Evolutionary conservation across 352 stramenopile genomes (phyloP).

Genomic region (Globisporangium spinosum): DNA sequence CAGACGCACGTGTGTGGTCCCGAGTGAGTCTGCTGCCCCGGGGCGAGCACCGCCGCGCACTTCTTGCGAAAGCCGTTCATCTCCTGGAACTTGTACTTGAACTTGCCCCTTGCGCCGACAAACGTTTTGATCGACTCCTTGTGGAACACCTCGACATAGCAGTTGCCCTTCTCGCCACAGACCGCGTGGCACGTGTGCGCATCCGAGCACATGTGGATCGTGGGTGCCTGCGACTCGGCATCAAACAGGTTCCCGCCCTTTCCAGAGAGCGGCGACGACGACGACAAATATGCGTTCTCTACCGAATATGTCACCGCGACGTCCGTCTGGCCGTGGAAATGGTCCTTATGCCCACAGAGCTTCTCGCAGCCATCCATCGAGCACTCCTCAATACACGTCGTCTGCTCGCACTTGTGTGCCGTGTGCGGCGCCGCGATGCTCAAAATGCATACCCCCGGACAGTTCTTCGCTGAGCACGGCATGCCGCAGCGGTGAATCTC

Average conservation of each 20-base stretch:
- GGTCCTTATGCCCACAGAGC: slow-evolving; percentile 40
- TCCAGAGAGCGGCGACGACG: neutral
- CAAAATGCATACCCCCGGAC: slow-evolving; percentile 41
- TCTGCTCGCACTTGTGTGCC: slow-evolving; percentile 59
- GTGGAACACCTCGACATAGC: slow-evolving; percentile 62
- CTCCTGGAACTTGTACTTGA: slow-evolving; percentile 74
- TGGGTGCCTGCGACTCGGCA: slow-evolving; percentile 29
- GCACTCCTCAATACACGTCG: slow-evolving; percentile 54
- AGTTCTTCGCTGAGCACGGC: slow-evolving; percentile 41
- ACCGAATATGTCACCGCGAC: slow-evolving; percentile 41
- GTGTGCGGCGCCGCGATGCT: slow-evolving; percentile 47
- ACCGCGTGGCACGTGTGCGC: slow-evolving; percentile 49
- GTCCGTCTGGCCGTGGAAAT: slow-evolving; percentile 67
- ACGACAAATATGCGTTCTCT: slow-evolving; percentile 26
- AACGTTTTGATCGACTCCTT: slow-evolving; percentile 73
- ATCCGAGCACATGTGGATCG: slow-evolving; percentile 60
- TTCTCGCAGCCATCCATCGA: slow-evolving; percentile 59
- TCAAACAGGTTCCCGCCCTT: slow-evolving; percentile 44
- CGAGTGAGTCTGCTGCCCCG: slow-evolving; percentile 42
- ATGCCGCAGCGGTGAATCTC: slow-evolving; percentile 52
- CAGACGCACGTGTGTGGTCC: slow-evolving; percentile 57
- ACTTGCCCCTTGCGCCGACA: slow-evolving; percentile 43
- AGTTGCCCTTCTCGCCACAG: slow-evolving; percentile 61
- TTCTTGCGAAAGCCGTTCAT: slow-evolving; percentile 79
- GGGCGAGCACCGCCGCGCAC: slow-evolving; percentile 34